Evolutionary conservation across 2,329 filamentous ascomycete species (phyloP), one percentile per base, ranked within the genome.

Genomic region (Aureobasidium vineae): DNA sequence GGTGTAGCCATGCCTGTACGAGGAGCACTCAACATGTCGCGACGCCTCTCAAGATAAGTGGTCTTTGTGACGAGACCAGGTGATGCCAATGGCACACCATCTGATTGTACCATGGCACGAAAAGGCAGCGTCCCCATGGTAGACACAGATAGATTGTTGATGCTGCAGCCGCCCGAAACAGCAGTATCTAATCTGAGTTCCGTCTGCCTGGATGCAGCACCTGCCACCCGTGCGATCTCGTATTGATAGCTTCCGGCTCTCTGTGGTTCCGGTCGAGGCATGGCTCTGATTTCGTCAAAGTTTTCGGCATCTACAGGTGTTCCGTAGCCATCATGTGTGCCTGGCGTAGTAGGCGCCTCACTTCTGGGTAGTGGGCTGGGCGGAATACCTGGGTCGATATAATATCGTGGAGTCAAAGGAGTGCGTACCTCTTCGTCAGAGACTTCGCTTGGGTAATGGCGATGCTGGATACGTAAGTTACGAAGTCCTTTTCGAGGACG

Each of bases 1-100:
- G 90, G 90, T 26, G 89, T 90, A 53, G 84, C 84, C 28, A 86
- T 80, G 0, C 84, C 85, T 0, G 81, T 83, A 23, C 78, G 77
- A 0, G 87, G 86, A 3, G 85, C 66, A 26, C 60, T 67, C 56
- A 71, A 67, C 13, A 68, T 65, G 41, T 71, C 71, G 36, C 69
- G 41, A 19, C 75, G 71, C 5, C 77, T 71, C 67, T 80, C 78
- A 0, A 82, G 72, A 26, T 79, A 78, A 0, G 80, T 82, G 4
- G 80, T 82, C 53, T 79, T 79, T 70, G 66, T 77, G 21, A 61
- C 61, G 19, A 65, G 67, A 60, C 69, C 53, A 43, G 69, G 66
- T 57, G 67, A 52, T 45, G 64, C 65, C 45, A 68, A 64, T n/a
- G 64, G 43, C 45, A 64, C 10, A 16, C 59, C 60, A n/a, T 65